Conservation (phyloP, 495 filamentous ascomycete species). For the Neurospora africana region DNA sequence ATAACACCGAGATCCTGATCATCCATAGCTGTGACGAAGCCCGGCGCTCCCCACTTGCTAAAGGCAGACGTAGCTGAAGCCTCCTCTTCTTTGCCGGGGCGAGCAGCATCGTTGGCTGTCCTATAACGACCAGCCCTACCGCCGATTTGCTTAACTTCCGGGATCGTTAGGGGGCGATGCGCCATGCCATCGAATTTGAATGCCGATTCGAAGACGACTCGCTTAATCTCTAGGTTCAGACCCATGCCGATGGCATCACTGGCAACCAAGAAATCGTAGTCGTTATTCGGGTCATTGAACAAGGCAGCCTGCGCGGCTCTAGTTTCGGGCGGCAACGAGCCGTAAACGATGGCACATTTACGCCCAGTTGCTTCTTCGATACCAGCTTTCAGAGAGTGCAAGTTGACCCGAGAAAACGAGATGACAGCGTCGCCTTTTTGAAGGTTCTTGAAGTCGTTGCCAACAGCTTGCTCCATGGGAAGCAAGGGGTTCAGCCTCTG, state of each 20-base stretch:
- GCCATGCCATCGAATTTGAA: conserved; percentile 51
- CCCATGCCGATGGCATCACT: conserved; percentile 99
- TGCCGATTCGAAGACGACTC: conserved; percentile 74
- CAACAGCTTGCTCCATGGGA: conserved; percentile 50
- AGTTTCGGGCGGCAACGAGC: conserved; percentile 82
- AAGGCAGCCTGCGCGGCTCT: conserved; percentile 79
- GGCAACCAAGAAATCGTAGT: conserved; percentile 88
- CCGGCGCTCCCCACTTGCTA: conserved; percentile 34
- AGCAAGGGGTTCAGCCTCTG: conserved; percentile 69
- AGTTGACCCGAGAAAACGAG: conserved; percentile 66
- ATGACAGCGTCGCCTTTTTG: conserved; percentile 87
- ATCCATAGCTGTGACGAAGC: conserved; percentile 75
- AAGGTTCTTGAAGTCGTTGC: conserved; percentile 52
- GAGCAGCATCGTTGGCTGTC: conserved; percentile 46
- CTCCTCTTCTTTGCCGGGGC: conserved; percentile 2
- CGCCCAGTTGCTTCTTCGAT: conserved; percentile 68
- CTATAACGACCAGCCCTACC: conserved; percentile 87
- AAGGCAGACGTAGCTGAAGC: conserved; percentile 29
- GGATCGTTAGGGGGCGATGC: conserved; percentile 46
- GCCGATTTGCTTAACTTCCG: conserved; percentile 88
- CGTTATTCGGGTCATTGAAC: conserved; percentile 90
- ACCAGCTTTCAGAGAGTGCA: conserved; percentile 67
- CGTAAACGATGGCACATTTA: conserved; percentile 87
- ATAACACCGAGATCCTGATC: conserved; percentile 56
- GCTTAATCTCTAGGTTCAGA: conserved; percentile 84